Base-by-base conservation (phyloP, 805 yeast genomes). In the Candida adriatica region DNA sequence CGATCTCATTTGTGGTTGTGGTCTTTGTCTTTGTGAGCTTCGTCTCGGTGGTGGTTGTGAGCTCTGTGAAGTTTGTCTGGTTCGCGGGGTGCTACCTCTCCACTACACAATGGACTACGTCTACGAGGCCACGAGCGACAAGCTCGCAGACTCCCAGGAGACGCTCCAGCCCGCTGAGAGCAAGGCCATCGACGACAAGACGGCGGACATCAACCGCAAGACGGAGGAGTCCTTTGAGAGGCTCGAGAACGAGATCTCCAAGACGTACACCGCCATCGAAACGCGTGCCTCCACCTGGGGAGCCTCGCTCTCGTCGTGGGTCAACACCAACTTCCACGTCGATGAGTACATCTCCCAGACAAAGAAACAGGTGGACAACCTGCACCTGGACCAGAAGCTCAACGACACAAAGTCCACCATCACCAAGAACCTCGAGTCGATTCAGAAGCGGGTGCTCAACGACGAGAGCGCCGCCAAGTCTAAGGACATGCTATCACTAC, bases 181-280 rank as follows among this genome's bases (percentile, higher is more conserved):
- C 20, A 11, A 29, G 4, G 24, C 17, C 9, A 14, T 35, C 9
- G 39, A 35, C 21, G 42, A 45, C 16, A 31, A 29, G 35, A 24
- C 38, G 13, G 33, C 36, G 6, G 42, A 35, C 15, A 38, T 52
- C 22, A 64, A 69, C 42, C 58, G 52, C 27, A 64, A 67, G 43
- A 75, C 84, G 0, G 79, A 77, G 31, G 62, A 68, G 41, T 64
- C 65, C 2, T 71, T 73, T 31, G 56, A 58, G 15, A 63, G 67
- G 42, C 46, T 77, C 14, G 84, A 75, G 42, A 58, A 58, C 26
- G 75, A 70, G 26, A 65, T 79, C 16, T 75, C 72, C 35, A 54
- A 61, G 14, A 67, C 71, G 4, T 74, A 71, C 53, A 39, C 58
- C 3, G 50, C 56, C 21, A 53, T 76, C 13, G 79, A 74, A 38